phyloP scores from a whole-genome alignment of 2,329 filamentous ascomycete genomes.

The Apiospora rasikravindrae region DNA sequence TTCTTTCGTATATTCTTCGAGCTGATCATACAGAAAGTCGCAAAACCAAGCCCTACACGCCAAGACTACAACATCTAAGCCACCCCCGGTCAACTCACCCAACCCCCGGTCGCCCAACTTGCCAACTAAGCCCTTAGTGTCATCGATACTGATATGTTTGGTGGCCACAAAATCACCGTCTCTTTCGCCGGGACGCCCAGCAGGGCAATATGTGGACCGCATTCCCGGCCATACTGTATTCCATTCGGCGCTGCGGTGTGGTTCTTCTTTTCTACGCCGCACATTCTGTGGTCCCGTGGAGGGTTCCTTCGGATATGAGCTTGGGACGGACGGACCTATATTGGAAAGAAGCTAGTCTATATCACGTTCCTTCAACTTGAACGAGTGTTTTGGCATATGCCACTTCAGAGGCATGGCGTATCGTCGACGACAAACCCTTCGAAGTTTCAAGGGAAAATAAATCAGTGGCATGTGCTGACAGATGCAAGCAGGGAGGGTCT shows the following conservation, averaged over 20 bases:
- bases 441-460: too few relatives aligned
- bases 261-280: neutral
- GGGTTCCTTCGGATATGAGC: neutral
- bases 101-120: neutral
- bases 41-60: neutral
- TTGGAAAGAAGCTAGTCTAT: neutral
- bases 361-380: neutral
- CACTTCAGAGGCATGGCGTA: neutral
- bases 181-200: neutral
- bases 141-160: neutral
- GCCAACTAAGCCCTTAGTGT: neutral
- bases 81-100: neutral
- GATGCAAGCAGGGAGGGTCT: neutral
- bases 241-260: neutral
- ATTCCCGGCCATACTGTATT: neutral
- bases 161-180: constrained; percentile 8
- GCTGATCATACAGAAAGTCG: neutral
- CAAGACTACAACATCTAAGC: neutral
- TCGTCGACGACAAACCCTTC: neutral
- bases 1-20: neutral
- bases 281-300: neutral
- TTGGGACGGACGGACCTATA: neutral
- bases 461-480: neutral
- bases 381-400: too few relatives aligned
- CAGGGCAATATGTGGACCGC: neutral